phyloP scores from a whole-genome alignment of 2,329 filamentous ascomycete species.

The Uncinocarpus reesii region DNA sequence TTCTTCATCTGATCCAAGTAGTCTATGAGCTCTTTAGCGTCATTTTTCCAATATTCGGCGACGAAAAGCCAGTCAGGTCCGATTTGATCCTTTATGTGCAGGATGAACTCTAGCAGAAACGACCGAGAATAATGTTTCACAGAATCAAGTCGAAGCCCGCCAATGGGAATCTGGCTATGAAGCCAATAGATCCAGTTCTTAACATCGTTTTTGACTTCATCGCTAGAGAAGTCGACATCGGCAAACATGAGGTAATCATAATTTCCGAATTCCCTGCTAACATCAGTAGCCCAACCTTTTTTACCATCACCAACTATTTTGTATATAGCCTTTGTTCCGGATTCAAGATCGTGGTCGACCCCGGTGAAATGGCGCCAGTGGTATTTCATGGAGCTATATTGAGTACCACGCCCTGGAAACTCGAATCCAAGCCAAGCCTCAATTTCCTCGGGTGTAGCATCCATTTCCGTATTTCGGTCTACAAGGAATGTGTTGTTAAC shows the following conservation, averaged over 20 bases:
- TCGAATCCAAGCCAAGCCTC: slow-evolving; percentile 59
- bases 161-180: slow-evolving; percentile 48
- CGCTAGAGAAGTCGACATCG: slow-evolving; percentile 55
- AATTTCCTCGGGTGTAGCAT: no score
- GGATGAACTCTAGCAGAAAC: slow-evolving; percentile 58
- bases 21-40: slow-evolving; percentile 44
- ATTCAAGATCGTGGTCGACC: slow-evolving; percentile 53
- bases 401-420: slow-evolving; percentile 51
- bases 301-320: slow-evolving; percentile 51
- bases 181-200: slow-evolving; percentile 61
- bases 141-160: slow-evolving; percentile 61
- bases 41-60: slow-evolving; percentile 59
- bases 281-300: slow-evolving; percentile 54
- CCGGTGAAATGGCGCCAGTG: slow-evolving; percentile 58
- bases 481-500: neutral
- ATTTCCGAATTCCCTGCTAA: slow-evolving; percentile 57
- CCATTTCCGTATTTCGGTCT: slow-evolving; percentile 14
- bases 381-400: slow-evolving; percentile 54
- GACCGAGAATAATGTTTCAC: slow-evolving; percentile 60
- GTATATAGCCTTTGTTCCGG: slow-evolving; percentile 52
- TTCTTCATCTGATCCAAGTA: slow-evolving; percentile 51
- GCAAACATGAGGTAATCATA: slow-evolving; percentile 62
- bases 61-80: slow-evolving; percentile 53
- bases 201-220: slow-evolving; percentile 55
- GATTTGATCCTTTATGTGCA: slow-evolving; percentile 43